Conservation (phyloP, 2,329 filamentous ascomycete species). For the Fusarium miscanthi region DNA sequence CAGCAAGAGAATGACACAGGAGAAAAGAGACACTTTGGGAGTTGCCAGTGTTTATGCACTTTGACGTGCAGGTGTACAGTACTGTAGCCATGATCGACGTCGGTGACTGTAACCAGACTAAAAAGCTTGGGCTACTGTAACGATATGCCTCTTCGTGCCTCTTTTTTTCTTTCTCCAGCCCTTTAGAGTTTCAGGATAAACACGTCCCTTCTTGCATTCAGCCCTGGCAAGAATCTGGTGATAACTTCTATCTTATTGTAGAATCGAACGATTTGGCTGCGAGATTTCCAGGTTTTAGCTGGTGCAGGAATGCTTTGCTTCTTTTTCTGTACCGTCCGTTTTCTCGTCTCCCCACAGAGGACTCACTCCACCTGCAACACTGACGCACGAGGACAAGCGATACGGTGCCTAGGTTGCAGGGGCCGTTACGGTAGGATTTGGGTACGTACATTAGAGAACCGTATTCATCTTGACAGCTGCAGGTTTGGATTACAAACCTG, state of each 20-base stretch:
- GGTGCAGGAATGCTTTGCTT: not conserved
- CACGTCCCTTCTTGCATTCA: constrained; percentile 26
- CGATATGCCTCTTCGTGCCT: not conserved
- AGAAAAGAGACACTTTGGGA: not conserved
- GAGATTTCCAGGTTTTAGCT: constrained; percentile 10
- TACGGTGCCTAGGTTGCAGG: constrained; percentile 2
- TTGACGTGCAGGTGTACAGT: constrained; percentile 4
- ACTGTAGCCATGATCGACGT: constrained; percentile 23
- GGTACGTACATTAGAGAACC: not conserved
- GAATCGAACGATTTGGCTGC: constrained; percentile 24
- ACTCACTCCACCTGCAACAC: constrained; percentile 13
- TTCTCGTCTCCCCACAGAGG: constrained; percentile 20
- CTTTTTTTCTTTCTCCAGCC: not conserved
- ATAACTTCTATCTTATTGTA: not conserved
- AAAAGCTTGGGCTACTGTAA: constrained; percentile 9
- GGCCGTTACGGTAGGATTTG: not conserved
- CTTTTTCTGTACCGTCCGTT: constrained; percentile 1
- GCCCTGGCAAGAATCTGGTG: constrained; percentile 2
- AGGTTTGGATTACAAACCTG: constrained; percentile 16
- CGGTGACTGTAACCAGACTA: constrained; percentile 8
- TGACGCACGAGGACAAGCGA: constrained; percentile 4
- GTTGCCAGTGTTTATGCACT: not conserved
- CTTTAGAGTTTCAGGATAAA: not conserved
- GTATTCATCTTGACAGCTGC: constrained; percentile 1
- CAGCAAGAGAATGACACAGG: constrained; percentile 12